A percentile compares a stretch with the other conserved stretches of the same genome.
Evolutionary conservation across 306 rosid genomes (phyloP).

Genomic region (Ammopiptanthus mongolicus): DNA sequence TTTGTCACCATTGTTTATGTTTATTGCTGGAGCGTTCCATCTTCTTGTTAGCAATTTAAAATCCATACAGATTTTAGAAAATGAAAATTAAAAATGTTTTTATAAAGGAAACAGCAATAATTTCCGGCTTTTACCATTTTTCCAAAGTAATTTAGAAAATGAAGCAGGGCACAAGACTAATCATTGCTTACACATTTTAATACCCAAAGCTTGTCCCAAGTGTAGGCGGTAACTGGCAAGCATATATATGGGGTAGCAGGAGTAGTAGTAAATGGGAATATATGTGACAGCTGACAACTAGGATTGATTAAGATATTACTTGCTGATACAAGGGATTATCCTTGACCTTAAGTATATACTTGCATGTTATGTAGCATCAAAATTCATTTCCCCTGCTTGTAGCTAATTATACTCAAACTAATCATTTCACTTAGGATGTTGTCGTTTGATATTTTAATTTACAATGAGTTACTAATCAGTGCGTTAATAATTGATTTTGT

Average conservation of each 20-base stretch:
- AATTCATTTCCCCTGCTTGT: conserved; percentile 2
- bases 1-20: too few species aligned
- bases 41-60: too few species aligned
- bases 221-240: conserved; percentile 23
- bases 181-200: conserved; percentile 1
- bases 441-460: background rate
- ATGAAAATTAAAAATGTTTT: too few species aligned
- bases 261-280: background rate
- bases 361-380: conserved; percentile 3
- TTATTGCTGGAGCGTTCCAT: too few species aligned
- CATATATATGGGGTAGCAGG: background rate
- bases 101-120: too few species aligned
- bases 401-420: background rate
- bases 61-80: too few species aligned
- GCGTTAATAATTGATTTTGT: background rate
- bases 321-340: conserved; percentile 22
- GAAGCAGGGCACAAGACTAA: background rate
- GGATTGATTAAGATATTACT: conserved; percentile 20
- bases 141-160: background rate
- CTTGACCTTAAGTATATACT: conserved; percentile 24
- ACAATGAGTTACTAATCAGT: background rate
- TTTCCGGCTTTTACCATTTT: background rate
- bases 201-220: conserved; percentile 3
- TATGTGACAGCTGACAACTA: conserved; percentile 7
- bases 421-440: background rate